These are phyloP conservation scores for Nephelium lappaceum DNA, from an alignment of 345 rosid species.

Conservation along the genomic window DNA sequence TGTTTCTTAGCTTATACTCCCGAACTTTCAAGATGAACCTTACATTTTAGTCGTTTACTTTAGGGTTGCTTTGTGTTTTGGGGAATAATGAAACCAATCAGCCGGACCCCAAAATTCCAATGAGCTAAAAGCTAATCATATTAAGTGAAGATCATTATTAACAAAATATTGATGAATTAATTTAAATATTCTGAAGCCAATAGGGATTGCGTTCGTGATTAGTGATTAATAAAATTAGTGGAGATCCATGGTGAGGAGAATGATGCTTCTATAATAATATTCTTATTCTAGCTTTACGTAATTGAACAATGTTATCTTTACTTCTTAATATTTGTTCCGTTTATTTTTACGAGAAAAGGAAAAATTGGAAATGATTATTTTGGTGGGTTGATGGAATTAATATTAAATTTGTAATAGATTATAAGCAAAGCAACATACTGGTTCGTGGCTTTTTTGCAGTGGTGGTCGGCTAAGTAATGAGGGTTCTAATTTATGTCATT, in stretches of 20 bases:
- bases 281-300: neutral
- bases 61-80: neutral
- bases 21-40: neutral
- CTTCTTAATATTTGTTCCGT: neutral
- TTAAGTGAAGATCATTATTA: neutral
- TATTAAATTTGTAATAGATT: neutral
- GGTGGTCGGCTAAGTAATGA: conserved; percentile 6
- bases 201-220: neutral
- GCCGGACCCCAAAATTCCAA: conserved; percentile 6
- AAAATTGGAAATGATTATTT: neutral
- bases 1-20: neutral
- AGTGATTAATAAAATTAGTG: neutral
- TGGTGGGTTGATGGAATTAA: neutral
- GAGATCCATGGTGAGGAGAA: neutral
- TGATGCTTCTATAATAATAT: neutral
- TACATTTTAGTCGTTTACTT: neutral
- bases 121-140: neutral
- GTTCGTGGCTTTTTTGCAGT: neutral
- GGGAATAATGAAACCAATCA: neutral
- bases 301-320: neutral
- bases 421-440: neutral
- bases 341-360: neutral
- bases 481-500: neutral
- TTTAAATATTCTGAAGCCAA: neutral
- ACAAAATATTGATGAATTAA: neutral